Conservation (phyloP, 129 eudicot genomes). For the Solidago caesia region DNA sequence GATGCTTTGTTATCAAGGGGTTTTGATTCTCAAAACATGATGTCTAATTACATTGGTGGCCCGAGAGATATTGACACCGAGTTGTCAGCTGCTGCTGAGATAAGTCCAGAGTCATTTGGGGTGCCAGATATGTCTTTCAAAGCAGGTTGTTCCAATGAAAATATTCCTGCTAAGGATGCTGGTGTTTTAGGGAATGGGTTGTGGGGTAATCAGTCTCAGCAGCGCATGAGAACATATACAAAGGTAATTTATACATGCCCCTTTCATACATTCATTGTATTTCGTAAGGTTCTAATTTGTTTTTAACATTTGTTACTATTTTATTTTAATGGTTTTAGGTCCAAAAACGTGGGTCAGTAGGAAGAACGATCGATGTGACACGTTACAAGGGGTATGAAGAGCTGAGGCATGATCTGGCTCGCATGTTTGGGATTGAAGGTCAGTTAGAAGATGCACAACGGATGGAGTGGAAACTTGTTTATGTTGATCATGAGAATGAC, state of each 20-base stretch:
- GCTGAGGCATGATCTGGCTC: conserved; percentile 80
- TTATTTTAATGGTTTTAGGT: conserved; percentile 43
- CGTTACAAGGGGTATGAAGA: conserved; percentile 91
- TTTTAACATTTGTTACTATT: not conserved
- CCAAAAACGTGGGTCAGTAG: conserved; percentile 95
- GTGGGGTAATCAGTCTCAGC: conserved; percentile 78
- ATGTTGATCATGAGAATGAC: conserved; percentile 94
- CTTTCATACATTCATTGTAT: not conserved
- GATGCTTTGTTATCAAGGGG: conserved; percentile 94
- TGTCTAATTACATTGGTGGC: conserved; percentile 49
- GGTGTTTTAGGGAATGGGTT: conserved; percentile 57
- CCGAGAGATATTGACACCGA: conserved; percentile 77
- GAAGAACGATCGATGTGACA: conserved; percentile 91
- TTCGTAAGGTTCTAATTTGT: not conserved
- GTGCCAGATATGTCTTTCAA: conserved; percentile 71
- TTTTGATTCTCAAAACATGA: conserved; percentile 81
- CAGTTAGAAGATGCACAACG: conserved; percentile 75
- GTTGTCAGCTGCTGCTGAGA: conserved; percentile 55
- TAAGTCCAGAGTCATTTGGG: conserved; percentile 73
- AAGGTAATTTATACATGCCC: conserved; percentile 48
- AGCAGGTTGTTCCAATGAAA: conserved; percentile 68
- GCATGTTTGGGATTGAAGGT: conserved; percentile 95
- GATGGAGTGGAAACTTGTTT: conserved; percentile 88
- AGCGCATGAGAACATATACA: conserved; percentile 84
- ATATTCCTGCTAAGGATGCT: conserved; percentile 48